Evolutionary conservation across 2,329 filamentous ascomycete species (phyloP).

Genomic region (Immersiporthe knoxdaviesiana): DNA sequence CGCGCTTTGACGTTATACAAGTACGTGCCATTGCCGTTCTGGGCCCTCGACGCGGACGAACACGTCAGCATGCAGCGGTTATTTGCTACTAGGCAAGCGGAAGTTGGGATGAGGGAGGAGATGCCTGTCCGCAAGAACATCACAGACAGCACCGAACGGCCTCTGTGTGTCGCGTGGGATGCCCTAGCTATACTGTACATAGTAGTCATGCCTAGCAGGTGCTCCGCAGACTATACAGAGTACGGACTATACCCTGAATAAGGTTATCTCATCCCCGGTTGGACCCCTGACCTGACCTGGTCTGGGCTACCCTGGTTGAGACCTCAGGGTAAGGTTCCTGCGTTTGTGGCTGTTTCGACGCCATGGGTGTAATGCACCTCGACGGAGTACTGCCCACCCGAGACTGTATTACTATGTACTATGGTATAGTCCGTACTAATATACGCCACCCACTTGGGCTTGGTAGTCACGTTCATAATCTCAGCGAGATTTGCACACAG

Average conservation of each 20-base stretch:
- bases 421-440: too few relatives aligned
- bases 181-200: too few relatives aligned
- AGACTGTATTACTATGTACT: too few relatives aligned
- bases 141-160: background rate
- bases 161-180: background rate
- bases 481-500: background rate
- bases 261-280: constrained; percentile 22
- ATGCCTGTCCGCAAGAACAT: background rate
- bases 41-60: constrained; percentile 12
- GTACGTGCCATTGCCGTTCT: constrained; percentile 11
- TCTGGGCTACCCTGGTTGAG: constrained; percentile 17
- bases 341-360: background rate
- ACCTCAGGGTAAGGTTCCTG: background rate
- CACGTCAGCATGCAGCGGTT: constrained; percentile 14
- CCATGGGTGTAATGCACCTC: background rate
- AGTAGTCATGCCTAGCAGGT: background rate
- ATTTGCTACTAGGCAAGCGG: background rate
- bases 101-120: background rate
- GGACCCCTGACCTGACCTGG: constrained; percentile 10
- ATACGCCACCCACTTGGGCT: background rate
- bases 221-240: background rate
- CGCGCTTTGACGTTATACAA: background rate
- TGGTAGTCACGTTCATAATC: background rate
- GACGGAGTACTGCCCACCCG: constrained; percentile 1
- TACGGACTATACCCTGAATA: constrained; percentile 16